Conservation (phyloP, 2,329 filamentous ascomycete species). For the Trichoderma atroviride region DNA sequence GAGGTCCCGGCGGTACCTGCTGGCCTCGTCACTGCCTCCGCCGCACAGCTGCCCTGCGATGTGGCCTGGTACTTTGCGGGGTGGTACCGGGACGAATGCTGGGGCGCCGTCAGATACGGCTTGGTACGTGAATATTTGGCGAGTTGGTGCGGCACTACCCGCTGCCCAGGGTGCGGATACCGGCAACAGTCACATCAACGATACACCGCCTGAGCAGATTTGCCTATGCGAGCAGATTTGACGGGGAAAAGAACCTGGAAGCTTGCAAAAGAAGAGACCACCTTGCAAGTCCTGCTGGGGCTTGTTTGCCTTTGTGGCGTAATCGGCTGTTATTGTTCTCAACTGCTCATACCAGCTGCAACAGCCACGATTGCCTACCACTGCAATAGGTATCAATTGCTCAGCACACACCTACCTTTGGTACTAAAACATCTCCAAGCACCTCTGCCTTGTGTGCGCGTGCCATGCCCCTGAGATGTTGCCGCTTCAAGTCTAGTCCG, state of each 20-base stretch:
- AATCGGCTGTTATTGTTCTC: constrained; percentile 4
- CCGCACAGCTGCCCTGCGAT: neutral
- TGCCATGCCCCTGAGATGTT: constrained; percentile 23
- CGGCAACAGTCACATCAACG: neutral
- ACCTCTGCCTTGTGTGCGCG: neutral
- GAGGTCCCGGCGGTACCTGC: constrained; percentile 2
- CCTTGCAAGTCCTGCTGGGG: neutral
- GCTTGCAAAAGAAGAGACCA: neutral
- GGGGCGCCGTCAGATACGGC: neutral
- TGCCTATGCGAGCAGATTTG: neutral
- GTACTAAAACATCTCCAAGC: neutral
- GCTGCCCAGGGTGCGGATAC: neutral
- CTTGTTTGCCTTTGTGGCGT: neutral
- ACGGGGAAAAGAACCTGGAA: neutral
- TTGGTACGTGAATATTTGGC: neutral
- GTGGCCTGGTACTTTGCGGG: constrained; percentile 1
- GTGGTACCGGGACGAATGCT: neutral
- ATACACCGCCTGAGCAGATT: neutral
- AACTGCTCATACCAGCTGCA: neutral
- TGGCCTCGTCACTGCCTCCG: neutral
- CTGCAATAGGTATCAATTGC: neutral
- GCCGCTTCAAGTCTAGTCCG: constrained; percentile 19
- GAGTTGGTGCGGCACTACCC: neutral
- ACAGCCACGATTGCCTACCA: neutral
- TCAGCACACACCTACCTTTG: neutral